These are phyloP conservation scores for Aureobasidium pullulans DNA, from an alignment of 2,329 filamentous ascomycete genomes.

Conservation along the genomic window DNA sequence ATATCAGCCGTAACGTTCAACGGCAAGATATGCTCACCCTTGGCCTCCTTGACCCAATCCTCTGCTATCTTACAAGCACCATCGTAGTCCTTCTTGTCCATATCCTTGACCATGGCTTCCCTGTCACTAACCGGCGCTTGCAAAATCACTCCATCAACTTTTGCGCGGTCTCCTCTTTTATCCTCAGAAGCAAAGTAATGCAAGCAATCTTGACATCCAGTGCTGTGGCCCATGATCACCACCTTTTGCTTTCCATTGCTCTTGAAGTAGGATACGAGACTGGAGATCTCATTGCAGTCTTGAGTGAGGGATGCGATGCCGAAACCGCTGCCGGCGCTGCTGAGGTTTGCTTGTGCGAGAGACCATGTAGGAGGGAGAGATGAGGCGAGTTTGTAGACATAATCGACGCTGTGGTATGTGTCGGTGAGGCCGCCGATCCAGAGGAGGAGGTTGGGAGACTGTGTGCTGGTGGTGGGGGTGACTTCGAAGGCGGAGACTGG, in stretches of 20 bases:
- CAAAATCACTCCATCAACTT: constrained; percentile 66
- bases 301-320: constrained; percentile 45
- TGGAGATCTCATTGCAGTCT: constrained; percentile 48
- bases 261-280: constrained; percentile 45
- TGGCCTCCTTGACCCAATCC: constrained; percentile 49
- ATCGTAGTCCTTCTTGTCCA: constrained; percentile 39
- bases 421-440: constrained; percentile 66
- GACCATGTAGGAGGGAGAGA: constrained; percentile 44
- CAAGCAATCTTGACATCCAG: constrained; percentile 61
- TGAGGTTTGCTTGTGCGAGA: constrained; percentile 37
- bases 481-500: constrained; percentile 41
- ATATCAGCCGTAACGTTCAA: constrained; percentile 22
- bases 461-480: constrained; percentile 20
- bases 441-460: constrained; percentile 40
- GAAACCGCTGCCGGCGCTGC: constrained; percentile 49
- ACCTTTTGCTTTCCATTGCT: constrained; percentile 43
- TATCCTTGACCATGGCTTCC: constrained; percentile 49
- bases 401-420: constrained; percentile 58
- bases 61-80: constrained; percentile 38
- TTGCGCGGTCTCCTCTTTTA: constrained; percentile 38
- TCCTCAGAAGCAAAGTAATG: constrained; percentile 48
- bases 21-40: constrained; percentile 49
- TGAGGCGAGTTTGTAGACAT: constrained; percentile 44
- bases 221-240: constrained; percentile 64
- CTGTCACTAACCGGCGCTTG: constrained; percentile 76